Conservation (phyloP, 371 early-diverging fungal genomes). For the Rhizopus microsporus region DNA sequence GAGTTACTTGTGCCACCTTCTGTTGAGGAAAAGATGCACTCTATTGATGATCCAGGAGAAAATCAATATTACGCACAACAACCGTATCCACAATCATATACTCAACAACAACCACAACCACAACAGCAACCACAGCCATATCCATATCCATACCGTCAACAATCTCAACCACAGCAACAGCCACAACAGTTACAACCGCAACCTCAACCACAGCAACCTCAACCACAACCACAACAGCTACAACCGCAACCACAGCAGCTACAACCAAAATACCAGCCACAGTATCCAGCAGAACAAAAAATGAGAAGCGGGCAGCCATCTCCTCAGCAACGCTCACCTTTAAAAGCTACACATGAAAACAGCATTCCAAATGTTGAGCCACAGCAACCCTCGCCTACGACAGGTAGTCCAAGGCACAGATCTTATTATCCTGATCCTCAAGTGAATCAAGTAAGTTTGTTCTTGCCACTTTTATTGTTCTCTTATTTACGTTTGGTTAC, state of each 20-base stretch:
- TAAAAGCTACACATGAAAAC: constrained; percentile 1
- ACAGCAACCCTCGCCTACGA: constrained; percentile 3
- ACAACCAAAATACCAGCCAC: constrained; percentile 10
- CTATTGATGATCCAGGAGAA: constrained; percentile 1
- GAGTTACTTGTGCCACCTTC: constrained; percentile 32
- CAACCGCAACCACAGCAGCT: background rate
- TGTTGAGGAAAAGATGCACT: constrained; percentile 16
- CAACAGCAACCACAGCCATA: constrained; percentile 4
- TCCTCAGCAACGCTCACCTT: constrained; percentile 1
- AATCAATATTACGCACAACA: constrained; percentile 28
- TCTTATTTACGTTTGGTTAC: background rate
- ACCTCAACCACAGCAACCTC: constrained; percentile 1
- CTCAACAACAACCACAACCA: constrained; percentile 7
- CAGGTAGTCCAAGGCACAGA: constrained; percentile 15
- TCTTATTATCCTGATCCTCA: constrained; percentile 21
- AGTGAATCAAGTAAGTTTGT: constrained; percentile 13
- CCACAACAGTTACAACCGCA: constrained; percentile 2
- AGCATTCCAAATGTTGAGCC: background rate
- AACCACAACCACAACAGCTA: constrained; percentile 4
- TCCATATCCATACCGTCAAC: background rate
- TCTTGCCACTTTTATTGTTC: background rate
- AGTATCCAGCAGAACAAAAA: background rate
- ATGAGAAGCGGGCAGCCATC: constrained; percentile 2
- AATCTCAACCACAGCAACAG: constrained; percentile 5
- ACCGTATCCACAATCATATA: constrained; percentile 18